Evolutionary conservation across 306 rosid genomes (phyloP).

Genomic region (Sesbania bispinosa): DNA sequence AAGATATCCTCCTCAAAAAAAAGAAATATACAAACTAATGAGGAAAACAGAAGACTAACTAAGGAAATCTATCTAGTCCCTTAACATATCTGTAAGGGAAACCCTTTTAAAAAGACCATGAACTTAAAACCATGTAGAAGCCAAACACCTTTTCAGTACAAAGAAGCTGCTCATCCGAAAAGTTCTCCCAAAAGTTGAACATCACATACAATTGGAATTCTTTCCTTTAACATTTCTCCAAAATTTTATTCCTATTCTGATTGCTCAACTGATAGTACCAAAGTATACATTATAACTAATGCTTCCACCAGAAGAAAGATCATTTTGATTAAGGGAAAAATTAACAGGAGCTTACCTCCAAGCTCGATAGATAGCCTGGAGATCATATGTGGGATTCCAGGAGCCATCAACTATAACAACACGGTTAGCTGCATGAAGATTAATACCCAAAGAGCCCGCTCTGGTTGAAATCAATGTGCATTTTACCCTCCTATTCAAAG

Average conservation of each 20-base stretch:
- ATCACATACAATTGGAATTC: background rate
- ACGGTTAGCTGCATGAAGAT: slow-evolving; percentile 96
- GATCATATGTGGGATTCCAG: slow-evolving; percentile 99
- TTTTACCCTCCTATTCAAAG: slow-evolving; percentile 79
- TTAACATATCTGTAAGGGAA: background rate
- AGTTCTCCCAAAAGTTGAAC: background rate
- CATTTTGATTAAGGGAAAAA: background rate
- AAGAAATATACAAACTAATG: background rate
- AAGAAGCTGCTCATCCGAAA: background rate
- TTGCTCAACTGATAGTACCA: background rate
- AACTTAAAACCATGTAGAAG: background rate
- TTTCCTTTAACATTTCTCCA: background rate
- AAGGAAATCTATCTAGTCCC: background rate
- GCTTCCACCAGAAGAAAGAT: background rate
- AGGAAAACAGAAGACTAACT: background rate
- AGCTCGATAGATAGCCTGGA: slow-evolving; percentile 97
- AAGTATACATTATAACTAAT: background rate
- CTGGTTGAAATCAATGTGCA: slow-evolving; percentile 88
- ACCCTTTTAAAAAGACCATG: background rate
- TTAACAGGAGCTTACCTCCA: slow-evolving; percentile 65
- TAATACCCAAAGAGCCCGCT: slow-evolving; percentile 97
- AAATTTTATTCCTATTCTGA: background rate
- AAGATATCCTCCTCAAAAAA: background rate
- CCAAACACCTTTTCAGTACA: background rate
- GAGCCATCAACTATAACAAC: slow-evolving; percentile 97